Conservation (phyloP, 768 basidiomycete genomes). For the Xerocomellus amylosporus region DNA sequence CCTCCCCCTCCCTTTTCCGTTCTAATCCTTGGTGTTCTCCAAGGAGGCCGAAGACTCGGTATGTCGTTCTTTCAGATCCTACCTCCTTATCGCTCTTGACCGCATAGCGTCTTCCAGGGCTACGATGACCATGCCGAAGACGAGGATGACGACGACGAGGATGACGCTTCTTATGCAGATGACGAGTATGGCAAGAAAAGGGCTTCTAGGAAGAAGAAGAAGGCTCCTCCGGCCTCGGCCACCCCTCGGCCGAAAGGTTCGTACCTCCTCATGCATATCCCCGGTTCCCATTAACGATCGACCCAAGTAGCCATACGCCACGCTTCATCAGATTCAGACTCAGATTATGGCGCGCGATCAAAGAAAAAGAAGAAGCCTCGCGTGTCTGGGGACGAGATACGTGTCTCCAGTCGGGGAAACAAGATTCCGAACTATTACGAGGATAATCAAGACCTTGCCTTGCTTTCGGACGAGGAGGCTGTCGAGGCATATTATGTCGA, state of each 20-base stretch:
- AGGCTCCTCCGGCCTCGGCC: constrained; percentile 38
- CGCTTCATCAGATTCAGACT: constrained; percentile 74
- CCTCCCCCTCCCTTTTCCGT: constrained; percentile 4
- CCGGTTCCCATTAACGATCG: constrained; percentile 5
- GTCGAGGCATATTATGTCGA: constrained; percentile 55
- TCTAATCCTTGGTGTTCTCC: not conserved
- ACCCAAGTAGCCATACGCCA: constrained; percentile 49
- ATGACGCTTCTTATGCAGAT: constrained; percentile 76
- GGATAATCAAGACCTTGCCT: constrained; percentile 71
- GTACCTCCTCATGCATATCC: constrained; percentile 13
- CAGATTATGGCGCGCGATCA: constrained; percentile 81
- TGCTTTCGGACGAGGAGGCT: constrained; percentile 57
- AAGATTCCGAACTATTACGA: constrained; percentile 85
- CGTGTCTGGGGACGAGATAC: constrained; percentile 64
- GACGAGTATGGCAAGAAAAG: constrained; percentile 75
- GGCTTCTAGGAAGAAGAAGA: constrained; percentile 60
- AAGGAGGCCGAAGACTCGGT: constrained; percentile 36
- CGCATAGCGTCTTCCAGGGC: constrained; percentile 49
- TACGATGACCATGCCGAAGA: constrained; percentile 54
- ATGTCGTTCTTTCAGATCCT: constrained; percentile 14
- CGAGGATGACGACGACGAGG: constrained; percentile 67
- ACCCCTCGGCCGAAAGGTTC: constrained; percentile 59
- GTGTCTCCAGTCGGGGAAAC: constrained; percentile 70
- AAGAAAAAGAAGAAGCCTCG: constrained; percentile 79
- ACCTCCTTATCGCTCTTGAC: constrained; percentile 16